These are phyloP conservation scores for Parasarocladium wereldwijsianum DNA, from an alignment of 2,329 filamentous ascomycete species.

Conservation along the genomic window DNA sequence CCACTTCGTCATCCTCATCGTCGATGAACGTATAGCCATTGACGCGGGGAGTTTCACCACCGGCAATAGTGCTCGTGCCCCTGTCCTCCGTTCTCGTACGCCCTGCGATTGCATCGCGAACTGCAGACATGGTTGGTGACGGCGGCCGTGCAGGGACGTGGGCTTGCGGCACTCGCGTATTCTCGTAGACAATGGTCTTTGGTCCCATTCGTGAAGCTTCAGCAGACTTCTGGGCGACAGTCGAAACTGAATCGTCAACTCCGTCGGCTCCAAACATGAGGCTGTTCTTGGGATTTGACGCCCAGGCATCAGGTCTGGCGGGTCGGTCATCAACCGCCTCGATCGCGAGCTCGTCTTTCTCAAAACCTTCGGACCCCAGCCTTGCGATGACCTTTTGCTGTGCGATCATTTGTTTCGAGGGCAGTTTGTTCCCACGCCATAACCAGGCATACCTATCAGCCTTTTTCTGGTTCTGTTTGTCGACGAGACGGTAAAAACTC, in stretches of 20 bases:
- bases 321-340: constrained; percentile 56
- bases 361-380: constrained; percentile 36
- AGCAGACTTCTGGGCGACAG: constrained; percentile 54
- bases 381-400: constrained; percentile 47
- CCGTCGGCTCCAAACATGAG: constrained; percentile 75
- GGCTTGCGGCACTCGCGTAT: constrained; percentile 59
- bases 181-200: constrained; percentile 65
- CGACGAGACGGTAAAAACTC: constrained; percentile 83
- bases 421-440: constrained; percentile 78
- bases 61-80: constrained; percentile 40
- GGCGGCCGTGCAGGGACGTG: constrained; percentile 34
- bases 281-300: constrained; percentile 57
- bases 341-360: constrained; percentile 45
- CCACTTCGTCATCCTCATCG: constrained; percentile 47
- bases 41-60: constrained; percentile 72
- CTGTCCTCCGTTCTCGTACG: constrained; percentile 46
- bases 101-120: constrained; percentile 73
- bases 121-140: constrained; percentile 72
- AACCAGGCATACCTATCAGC: constrained; percentile 82
- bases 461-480: constrained; percentile 75
- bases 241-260: constrained; percentile 43
- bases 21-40: constrained; percentile 94
- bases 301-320: constrained; percentile 66
- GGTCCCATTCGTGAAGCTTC: constrained; percentile 58
- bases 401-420: constrained; percentile 60